Evolutionary conservation across 306 rosid species (phyloP), one percentile per base, ranked within the genome.

Genomic region (Hippophae gyantsensis): DNA sequence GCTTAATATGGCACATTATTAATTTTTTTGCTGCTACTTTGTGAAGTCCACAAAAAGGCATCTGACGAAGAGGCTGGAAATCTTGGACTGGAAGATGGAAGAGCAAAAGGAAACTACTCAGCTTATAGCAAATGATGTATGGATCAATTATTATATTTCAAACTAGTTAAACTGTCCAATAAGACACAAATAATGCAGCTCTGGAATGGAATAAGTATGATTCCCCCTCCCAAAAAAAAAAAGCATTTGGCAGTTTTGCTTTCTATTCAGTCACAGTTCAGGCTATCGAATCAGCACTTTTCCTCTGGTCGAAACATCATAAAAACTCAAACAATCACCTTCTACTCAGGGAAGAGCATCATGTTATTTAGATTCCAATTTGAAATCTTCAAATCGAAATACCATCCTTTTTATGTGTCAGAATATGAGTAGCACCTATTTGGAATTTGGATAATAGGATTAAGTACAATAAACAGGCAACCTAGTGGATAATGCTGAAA

Each of bases 41-140:
- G 38, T 58, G 67, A 69, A 85, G 95, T 66, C 86, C 48, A 85
- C 95, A 13, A 89, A 73, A 76, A 79, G 74, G 67, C 84, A 89
- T 64, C 81, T 85, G 65, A 74, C 79, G 10, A 78, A 65, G 76
- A 85, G 76, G 78, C 74, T 89, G 64, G 95, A 85, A 68, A 74
- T 67, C 59, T 70, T 89, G 77, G 86, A 79, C 76, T 70, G 69
- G 78, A 79, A 80, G 79, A 18, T 85, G 72, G 90, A 89, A 52
- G 89, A 78, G 73, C 79, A 85, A 47, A 81, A 76, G 61, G 86
- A 77, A 66, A 68, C 77, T 41, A 54, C 79, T 67, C 75, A 79
- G 66, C 83, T 62, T 45, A 85, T 89, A 47, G 78, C 89, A 55
- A 60, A 72, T 71, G 79, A 84, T 56, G 97, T 85, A 83, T 65